Evolutionary conservation across 345 rosid species (phyloP).

Genomic region (Linum usitatissimum): DNA sequence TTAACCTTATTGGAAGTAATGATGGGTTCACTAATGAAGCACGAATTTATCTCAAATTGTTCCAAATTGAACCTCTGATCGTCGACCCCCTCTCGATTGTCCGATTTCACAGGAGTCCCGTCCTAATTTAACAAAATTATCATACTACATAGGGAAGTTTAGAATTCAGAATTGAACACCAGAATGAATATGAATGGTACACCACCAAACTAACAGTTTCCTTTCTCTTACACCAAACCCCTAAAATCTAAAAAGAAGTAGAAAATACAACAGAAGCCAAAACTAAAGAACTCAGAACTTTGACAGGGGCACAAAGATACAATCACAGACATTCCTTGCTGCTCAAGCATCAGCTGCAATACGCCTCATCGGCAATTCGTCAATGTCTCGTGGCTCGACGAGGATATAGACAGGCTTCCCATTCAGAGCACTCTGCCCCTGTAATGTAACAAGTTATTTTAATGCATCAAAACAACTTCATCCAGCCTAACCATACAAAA

Average conservation of each 20-base stretch:
- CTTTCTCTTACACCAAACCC: background rate
- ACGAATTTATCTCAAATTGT: too few species aligned
- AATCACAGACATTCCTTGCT: background rate
- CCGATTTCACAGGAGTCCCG: too few species aligned
- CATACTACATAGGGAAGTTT: background rate
- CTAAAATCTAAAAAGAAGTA: background rate
- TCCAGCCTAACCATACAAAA: too few species aligned
- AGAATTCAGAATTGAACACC: background rate
- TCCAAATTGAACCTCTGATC: too few species aligned
- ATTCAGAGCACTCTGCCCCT: conserved; percentile 56
- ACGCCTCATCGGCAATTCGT: background rate
- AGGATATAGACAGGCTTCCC: conserved; percentile 56
- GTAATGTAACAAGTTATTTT: conserved; percentile 13
- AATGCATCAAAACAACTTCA: background rate
- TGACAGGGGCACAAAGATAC: background rate
- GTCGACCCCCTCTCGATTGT: too few species aligned
- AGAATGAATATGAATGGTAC: background rate
- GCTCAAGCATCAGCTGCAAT: background rate
- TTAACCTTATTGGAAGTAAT: too few species aligned
- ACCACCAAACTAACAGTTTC: background rate
- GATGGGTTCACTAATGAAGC: too few species aligned
- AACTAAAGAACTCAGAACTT: background rate
- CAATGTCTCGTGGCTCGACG: conserved; percentile 33
- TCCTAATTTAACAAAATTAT: too few species aligned
- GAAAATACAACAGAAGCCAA: background rate